Conservation (phyloP, 371 early-diverging fungal species). For the Lichtheimia ramosa region DNA sequence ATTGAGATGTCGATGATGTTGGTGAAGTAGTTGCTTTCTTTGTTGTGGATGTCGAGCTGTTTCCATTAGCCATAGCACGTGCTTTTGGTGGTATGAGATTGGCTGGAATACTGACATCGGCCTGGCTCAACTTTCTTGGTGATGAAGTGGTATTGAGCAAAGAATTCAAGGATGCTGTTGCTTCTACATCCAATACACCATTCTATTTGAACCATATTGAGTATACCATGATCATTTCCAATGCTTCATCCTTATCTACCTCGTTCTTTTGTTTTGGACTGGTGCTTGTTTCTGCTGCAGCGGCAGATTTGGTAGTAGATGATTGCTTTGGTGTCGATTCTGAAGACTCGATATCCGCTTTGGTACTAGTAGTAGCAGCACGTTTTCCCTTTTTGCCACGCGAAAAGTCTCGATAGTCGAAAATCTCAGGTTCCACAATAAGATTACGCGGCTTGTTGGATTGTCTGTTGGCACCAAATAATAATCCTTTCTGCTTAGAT, state of each 20-base stretch:
- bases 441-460: background rate
- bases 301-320: no score
- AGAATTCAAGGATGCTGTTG: slow-evolving; percentile 1
- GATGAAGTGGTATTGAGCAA: background rate
- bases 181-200: slow-evolving; percentile 2
- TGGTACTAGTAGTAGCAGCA: no score
- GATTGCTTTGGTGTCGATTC: no score
- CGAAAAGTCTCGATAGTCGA: slow-evolving; percentile 2
- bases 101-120: slow-evolving; percentile 15
- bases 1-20: background rate
- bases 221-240: background rate
- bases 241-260: no score
- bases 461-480: background rate
- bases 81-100: slow-evolving; percentile 33
- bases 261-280: no score
- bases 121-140: slow-evolving; percentile 7
- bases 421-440: slow-evolving; percentile 2
- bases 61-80: slow-evolving; percentile 11
- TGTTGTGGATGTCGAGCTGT: no score
- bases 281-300: no score
- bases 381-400: background rate
- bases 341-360: no score
- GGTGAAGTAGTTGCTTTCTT: background rate
- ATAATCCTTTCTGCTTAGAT: background rate
- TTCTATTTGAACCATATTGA: background rate